Conservation (phyloP, 2,329 filamentous ascomycete genomes). For the Pleoardoris graminearum region DNA sequence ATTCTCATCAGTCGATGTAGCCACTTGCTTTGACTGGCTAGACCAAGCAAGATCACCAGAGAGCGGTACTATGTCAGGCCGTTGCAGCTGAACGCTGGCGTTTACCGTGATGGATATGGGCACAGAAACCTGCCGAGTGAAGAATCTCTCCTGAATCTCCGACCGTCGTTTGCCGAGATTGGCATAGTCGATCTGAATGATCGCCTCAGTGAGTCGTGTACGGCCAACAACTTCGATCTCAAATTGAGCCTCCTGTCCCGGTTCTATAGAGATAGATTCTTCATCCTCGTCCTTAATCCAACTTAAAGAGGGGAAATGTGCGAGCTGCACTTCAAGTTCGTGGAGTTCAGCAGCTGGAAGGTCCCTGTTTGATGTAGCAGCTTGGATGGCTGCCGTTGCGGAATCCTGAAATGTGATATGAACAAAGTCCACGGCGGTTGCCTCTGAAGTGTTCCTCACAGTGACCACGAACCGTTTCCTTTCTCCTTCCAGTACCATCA, state of each 20-base stretch:
- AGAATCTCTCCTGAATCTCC: constrained; percentile 73
- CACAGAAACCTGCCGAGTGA: constrained; percentile 79
- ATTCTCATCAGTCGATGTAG: constrained; percentile 23
- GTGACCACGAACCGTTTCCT: constrained; percentile 75
- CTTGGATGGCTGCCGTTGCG: constrained; percentile 75
- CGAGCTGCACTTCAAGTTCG: constrained; percentile 80
- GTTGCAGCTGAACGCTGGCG: constrained; percentile 79
- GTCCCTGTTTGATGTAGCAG: constrained; percentile 74
- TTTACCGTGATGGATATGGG: constrained; percentile 89
- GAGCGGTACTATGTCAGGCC: constrained; percentile 78
- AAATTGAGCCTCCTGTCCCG: constrained; percentile 71
- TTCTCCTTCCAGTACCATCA: constrained; percentile 95
- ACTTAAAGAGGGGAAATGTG: constrained; percentile 66
- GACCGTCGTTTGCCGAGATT: constrained; percentile 71
- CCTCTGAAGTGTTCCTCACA: constrained; percentile 72
- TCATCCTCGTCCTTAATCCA: constrained; percentile 56
- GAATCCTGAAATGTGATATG: constrained; percentile 90
- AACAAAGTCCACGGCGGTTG: constrained; percentile 78
- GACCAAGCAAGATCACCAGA: constrained; percentile 70
- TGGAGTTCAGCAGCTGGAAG: constrained; percentile 78
- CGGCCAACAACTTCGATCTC: constrained; percentile 85
- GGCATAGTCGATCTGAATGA: constrained; percentile 85
- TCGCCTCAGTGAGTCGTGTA: constrained; percentile 76
- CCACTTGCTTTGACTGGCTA: constrained; percentile 30
- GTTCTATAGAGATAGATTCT: constrained; percentile 60